These are phyloP conservation scores for Chrysoporthe austroafricana DNA, from an alignment of 2,329 filamentous ascomycete genomes.

Conservation along the genomic window DNA sequence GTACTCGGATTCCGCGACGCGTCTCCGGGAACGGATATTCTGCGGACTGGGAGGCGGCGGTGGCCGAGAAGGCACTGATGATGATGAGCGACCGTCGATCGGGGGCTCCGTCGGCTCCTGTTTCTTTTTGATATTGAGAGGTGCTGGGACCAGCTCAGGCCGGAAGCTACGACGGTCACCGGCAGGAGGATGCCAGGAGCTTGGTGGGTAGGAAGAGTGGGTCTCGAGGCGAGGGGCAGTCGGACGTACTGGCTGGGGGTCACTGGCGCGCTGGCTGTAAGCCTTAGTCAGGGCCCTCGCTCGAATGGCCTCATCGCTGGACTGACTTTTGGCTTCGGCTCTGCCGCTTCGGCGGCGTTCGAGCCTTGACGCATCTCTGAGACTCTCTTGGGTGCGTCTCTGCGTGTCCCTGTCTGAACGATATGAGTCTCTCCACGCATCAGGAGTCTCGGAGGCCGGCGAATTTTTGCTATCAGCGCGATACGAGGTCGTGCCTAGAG, in stretches of 20 bases:
- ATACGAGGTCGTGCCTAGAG: neutral
- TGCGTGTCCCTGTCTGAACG: neutral
- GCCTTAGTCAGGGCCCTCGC: slow-evolving; percentile 7
- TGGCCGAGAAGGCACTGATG: neutral
- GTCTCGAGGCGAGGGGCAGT: neutral
- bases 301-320: slow-evolving; percentile 10
- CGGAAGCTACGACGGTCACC: neutral
- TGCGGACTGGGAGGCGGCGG: neutral
- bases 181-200: neutral
- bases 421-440: neutral
- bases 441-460: neutral
- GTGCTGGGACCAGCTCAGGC: neutral
- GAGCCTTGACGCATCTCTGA: neutral
- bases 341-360: neutral
- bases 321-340: neutral
- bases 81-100: neutral
- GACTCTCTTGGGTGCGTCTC: slow-evolving; percentile 3
- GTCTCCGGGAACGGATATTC: neutral
- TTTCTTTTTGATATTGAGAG: slow-evolving; percentile 8
- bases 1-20: neutral
- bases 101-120: neutral
- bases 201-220: neutral
- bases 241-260: neutral
- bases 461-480: neutral
- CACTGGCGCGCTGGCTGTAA: neutral